Evolutionary conservation across 2,329 filamentous ascomycete species (phyloP).

Genomic region (Colletotrichum cuscutae): DNA sequence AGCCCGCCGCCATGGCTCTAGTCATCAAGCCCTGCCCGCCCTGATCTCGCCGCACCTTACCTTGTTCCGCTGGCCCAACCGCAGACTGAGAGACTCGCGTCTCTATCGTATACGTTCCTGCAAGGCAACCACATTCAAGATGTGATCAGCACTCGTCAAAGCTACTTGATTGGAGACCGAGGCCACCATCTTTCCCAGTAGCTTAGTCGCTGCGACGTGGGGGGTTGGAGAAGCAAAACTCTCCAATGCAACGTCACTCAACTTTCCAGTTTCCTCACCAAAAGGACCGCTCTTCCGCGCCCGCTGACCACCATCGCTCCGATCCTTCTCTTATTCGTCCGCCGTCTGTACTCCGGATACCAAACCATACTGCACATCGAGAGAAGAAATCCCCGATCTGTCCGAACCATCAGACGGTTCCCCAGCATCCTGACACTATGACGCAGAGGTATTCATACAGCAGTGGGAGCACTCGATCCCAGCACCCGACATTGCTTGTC

Average conservation of each 20-base stretch:
- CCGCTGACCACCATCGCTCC: not conserved
- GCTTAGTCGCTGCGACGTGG: slow-evolving; percentile 12
- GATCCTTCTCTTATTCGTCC: not conserved
- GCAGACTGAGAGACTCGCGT: not conserved
- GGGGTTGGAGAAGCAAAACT: slow-evolving; percentile 27
- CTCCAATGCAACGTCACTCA: slow-evolving; percentile 26
- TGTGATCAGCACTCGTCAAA: not conserved
- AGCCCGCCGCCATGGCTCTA: slow-evolving; percentile 5
- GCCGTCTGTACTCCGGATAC: not conserved
- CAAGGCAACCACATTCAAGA: slow-evolving; percentile 2
- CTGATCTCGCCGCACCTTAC: slow-evolving; percentile 19
- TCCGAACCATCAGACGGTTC: slow-evolving; percentile 4
- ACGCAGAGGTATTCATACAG: not conserved
- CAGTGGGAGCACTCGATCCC: not conserved
- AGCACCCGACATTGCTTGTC: not conserved
- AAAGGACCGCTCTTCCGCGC: not conserved
- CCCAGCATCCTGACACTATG: not conserved
- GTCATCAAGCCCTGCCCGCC: not conserved
- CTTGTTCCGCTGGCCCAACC: slow-evolving; percentile 12
- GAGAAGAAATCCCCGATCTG: not conserved
- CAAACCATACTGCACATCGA: not conserved
- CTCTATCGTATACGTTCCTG: not conserved
- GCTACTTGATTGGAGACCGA: slow-evolving; percentile 18
- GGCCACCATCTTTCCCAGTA: slow-evolving; percentile 8
- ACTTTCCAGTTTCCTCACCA: not conserved